Percentiles rank a stretch among this genome's conserved stretches.
Conservation (phyloP, 176 grass and related monocot genomes). For the Hordeum vulgare region DNA sequence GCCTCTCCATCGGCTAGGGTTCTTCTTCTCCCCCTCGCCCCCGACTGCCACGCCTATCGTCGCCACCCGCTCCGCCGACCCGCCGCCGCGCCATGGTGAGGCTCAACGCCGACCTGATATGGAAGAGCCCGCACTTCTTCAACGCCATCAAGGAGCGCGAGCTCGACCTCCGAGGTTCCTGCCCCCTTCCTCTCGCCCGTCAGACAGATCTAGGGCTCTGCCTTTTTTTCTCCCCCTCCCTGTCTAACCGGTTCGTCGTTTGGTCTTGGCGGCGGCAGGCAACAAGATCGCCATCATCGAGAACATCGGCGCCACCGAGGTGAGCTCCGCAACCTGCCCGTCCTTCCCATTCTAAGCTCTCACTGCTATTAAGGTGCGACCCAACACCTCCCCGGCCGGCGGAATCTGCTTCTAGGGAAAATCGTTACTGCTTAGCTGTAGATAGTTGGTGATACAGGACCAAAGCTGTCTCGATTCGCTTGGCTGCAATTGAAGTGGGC, state of each 20-base stretch:
- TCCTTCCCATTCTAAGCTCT: not conserved
- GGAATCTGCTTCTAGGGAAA: not conserved
- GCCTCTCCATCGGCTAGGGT: too few relatives aligned
- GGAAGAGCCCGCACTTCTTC: conserved; percentile 99
- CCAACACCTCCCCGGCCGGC: not conserved
- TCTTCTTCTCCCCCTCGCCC: too few relatives aligned
- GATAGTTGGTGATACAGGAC: not conserved
- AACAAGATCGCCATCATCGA: conserved; percentile 93
- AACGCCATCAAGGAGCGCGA: conserved; percentile 91
- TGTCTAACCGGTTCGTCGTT: not conserved
- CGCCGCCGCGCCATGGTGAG: conserved; percentile 52
- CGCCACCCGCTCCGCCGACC: not conserved
- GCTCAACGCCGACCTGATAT: conserved; percentile 85
- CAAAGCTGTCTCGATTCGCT: not conserved
- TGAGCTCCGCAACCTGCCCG: conserved; percentile 15
- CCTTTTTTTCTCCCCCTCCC: too few relatives aligned
- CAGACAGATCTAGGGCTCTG: conserved; percentile 12
- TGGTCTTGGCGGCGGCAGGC: conserved; percentile 22
- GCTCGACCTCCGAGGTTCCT: conserved; percentile 71
- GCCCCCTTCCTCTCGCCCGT: not conserved
- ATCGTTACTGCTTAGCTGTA: not conserved
- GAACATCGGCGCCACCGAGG: conserved; percentile 93
- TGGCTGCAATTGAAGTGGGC: not conserved
- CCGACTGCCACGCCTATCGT: not conserved
- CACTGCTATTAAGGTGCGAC: too few relatives aligned